These are phyloP conservation scores for Cladobotryum protrusum DNA, from an alignment of 2,329 filamentous ascomycete genomes.

Conservation along the genomic window DNA sequence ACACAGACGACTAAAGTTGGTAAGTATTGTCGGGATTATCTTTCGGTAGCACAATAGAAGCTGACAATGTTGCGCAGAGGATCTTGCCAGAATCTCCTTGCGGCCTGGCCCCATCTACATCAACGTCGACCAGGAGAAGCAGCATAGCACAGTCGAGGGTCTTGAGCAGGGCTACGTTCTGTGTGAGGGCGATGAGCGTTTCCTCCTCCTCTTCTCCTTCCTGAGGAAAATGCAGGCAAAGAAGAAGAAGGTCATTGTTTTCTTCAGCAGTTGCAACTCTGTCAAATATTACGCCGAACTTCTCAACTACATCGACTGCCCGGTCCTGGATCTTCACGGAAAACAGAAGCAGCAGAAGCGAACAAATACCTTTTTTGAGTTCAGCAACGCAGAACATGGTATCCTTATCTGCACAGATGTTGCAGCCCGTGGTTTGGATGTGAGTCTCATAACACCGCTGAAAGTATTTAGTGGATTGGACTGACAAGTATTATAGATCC, in stretches of 20 bases:
- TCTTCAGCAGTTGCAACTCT: conserved; percentile 86
- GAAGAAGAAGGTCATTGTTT: conserved; percentile 97
- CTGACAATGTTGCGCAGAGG: conserved; percentile 46
- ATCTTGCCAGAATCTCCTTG: conserved; percentile 88
- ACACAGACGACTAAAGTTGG: conserved; percentile 94
- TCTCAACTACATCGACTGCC: conserved; percentile 94
- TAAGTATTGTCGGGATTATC: conserved; percentile 14
- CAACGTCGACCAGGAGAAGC: conserved; percentile 87
- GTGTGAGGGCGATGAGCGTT: conserved; percentile 89
- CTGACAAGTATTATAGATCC: conserved; percentile 51
- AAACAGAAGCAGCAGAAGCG: conserved; percentile 99
- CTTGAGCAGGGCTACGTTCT: conserved; percentile 94
- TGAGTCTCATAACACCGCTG: conserved; percentile 31
- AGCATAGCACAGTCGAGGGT: conserved; percentile 86
- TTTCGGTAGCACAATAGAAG: background rate
- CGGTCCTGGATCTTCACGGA: conserved; percentile 78
- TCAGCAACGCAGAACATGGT: conserved; percentile 68
- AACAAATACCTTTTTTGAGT: conserved; percentile 98
- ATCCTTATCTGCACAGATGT: conserved; percentile 96
- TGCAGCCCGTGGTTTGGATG: conserved; percentile 86
- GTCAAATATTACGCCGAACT: conserved; percentile 96
- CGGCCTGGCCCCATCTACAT: conserved; percentile 89
- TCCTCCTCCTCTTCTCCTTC: conserved; percentile 90
- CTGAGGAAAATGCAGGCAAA: conserved; percentile 69
- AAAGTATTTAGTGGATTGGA: background rate